Percentiles rank a stretch among this genome's conserved stretches.
Conservation (phyloP, 331 rosid species). For the Acacia pycnantha region DNA sequence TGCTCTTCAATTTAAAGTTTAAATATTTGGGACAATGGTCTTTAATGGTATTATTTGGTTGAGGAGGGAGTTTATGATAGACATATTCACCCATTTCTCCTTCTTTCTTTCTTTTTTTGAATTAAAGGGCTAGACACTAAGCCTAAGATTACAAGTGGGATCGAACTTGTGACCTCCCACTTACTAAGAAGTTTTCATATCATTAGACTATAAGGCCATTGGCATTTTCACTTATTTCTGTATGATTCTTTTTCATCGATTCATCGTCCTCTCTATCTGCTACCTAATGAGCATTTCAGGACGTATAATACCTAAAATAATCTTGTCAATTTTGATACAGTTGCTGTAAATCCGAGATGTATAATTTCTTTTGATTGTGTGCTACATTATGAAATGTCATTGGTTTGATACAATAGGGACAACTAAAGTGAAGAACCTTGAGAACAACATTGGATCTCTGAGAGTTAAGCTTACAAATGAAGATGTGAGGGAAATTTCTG, state of each 20-base stretch:
- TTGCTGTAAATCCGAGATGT: not conserved
- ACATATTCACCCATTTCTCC: not conserved
- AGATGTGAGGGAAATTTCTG: slow-evolving; percentile 58
- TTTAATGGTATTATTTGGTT: not conserved
- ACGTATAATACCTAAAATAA: not conserved
- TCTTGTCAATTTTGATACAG: not conserved
- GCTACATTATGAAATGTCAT: not conserved
- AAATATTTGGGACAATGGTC: not conserved
- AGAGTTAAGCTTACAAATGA: slow-evolving; percentile 51
- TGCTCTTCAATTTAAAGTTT: not conserved
- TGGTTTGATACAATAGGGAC: slow-evolving; percentile 46
- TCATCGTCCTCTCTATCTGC: not conserved
- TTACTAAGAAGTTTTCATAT: too few relatives aligned
- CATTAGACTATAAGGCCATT: too few relatives aligned
- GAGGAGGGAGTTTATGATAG: not conserved
- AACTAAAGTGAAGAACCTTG: slow-evolving; percentile 58
- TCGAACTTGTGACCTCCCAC: too few relatives aligned
- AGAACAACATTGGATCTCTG: slow-evolving; percentile 61
- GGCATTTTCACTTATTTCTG: not conserved
- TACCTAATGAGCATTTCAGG: not conserved
- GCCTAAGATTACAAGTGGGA: too few relatives aligned
- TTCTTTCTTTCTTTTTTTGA: too few relatives aligned
- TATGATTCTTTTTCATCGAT: not conserved
- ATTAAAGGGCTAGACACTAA: too few relatives aligned
- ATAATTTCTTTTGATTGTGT: not conserved